Evolutionary conservation across 805 yeast genomes (phyloP).

Genomic region (Candida jianshihensis): DNA sequence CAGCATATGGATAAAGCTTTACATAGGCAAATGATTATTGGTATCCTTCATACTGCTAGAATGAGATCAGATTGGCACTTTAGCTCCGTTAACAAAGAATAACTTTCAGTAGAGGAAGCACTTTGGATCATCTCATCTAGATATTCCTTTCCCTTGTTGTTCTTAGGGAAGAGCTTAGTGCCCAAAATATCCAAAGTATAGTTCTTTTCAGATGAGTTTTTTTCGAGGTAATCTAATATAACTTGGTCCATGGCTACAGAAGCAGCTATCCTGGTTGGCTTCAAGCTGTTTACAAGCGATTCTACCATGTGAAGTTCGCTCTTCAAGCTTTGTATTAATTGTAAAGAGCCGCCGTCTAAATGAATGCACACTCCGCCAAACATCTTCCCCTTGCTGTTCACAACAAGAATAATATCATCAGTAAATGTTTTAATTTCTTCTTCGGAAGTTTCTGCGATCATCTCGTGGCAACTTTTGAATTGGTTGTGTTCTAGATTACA

Average conservation of each 20-base stretch:
- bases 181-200: constrained; percentile 5
- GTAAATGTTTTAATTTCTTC: no score
- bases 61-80: no score
- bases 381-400: constrained; percentile 8
- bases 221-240: constrained; percentile 1
- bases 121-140: constrained; percentile 4
- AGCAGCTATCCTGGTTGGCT: constrained; percentile 4
- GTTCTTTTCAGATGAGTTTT: constrained; percentile 2
- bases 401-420: no score
- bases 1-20: not conserved
- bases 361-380: constrained; percentile 7
- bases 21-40: not conserved
- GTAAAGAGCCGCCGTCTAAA: constrained; percentile 3
- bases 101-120: not conserved
- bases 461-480: no score
- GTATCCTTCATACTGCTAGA: no score
- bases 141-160: not conserved
- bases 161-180: constrained; percentile 4
- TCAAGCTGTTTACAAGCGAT: constrained; percentile 1
- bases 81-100: constrained; percentile 4
- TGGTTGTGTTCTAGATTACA: no score
- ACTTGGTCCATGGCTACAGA: constrained; percentile 3
- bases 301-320: constrained; percentile 1
- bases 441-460: no score
- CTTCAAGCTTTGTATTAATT: constrained; percentile 3